Percentiles rank a stretch among this genome's conserved stretches.
Evolutionary conservation across 2,329 filamentous ascomycete species (phyloP).

Genomic region (Endothia cerciana): DNA sequence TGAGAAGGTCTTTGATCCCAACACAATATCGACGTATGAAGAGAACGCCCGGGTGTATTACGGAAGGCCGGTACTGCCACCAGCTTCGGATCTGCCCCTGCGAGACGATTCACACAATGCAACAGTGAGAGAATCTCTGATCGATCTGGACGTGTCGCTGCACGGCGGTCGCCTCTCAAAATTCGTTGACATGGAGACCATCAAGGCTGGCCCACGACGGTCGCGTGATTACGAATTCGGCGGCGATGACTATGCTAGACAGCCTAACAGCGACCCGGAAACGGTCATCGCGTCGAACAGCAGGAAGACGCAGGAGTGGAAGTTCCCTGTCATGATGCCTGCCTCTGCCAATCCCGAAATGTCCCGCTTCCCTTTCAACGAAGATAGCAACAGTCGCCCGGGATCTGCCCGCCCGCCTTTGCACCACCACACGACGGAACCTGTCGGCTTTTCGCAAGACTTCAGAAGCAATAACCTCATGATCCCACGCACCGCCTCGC

Average conservation of each 20-base stretch:
- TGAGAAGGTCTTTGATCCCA: slow-evolving; percentile 68
- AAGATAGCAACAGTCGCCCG: slow-evolving; percentile 33
- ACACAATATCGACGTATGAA: slow-evolving; percentile 66
- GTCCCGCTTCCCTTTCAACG: slow-evolving; percentile 48
- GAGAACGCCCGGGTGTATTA: slow-evolving; percentile 67
- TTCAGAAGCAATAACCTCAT: slow-evolving; percentile 42
- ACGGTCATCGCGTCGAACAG: slow-evolving; percentile 48
- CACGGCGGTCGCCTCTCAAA: slow-evolving; percentile 58
- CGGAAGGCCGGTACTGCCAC: slow-evolving; percentile 48
- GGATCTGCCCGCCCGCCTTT: slow-evolving; percentile 44
- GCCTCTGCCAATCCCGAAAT: slow-evolving; percentile 54
- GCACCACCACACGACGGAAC: slow-evolving; percentile 53
- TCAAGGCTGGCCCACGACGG: slow-evolving; percentile 53
- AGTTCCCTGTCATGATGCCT: slow-evolving; percentile 54
- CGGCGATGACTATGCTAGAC: slow-evolving; percentile 49
- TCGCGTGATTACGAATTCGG: slow-evolving; percentile 57
- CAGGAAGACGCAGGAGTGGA: slow-evolving; percentile 53
- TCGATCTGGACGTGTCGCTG: slow-evolving; percentile 66
- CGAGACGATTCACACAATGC: slow-evolving; percentile 58
- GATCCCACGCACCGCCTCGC: slow-evolving; percentile 32
- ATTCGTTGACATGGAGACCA: slow-evolving; percentile 65
- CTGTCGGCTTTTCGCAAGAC: slow-evolving; percentile 36
- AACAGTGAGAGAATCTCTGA: slow-evolving; percentile 64
- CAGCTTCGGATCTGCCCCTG: slow-evolving; percentile 60
- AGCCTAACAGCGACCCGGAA: slow-evolving; percentile 61